These are phyloP conservation scores for Exophiala xenobiotica DNA, from an alignment of 2,329 filamentous ascomycete genomes.

Conservation along the genomic window DNA sequence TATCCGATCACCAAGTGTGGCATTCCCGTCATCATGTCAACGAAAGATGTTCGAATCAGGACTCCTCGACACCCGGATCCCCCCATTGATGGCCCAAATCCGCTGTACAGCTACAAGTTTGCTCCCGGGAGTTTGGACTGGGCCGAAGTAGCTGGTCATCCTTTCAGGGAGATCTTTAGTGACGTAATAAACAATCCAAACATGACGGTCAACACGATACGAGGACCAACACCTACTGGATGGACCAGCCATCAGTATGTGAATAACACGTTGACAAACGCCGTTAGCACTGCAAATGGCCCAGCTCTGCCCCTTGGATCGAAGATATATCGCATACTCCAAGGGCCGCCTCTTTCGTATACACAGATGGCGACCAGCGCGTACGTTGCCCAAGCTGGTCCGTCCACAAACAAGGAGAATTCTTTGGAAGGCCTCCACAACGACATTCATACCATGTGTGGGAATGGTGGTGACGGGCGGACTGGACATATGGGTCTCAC, in stretches of 20 bases:
- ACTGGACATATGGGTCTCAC: conserved; percentile 67
- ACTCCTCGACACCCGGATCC: background rate
- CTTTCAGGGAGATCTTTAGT: background rate
- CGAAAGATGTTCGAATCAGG: background rate
- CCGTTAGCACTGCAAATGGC: background rate
- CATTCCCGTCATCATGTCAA: background rate
- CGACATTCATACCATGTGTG: conserved; percentile 46
- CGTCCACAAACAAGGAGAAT: conserved; percentile 12
- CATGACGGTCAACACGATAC: background rate
- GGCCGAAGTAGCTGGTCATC: background rate
- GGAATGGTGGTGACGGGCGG: conserved; percentile 47
- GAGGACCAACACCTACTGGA: background rate
- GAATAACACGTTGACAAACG: background rate
- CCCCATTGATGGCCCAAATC: background rate
- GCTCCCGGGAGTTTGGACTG: background rate
- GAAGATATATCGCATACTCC: background rate
- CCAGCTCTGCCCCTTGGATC: background rate
- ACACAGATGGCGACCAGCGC: background rate
- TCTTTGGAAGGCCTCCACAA: conserved; percentile 48
- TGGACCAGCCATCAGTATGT: background rate
- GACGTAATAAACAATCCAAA: background rate
- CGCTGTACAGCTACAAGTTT: background rate
- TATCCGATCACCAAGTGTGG: background rate
- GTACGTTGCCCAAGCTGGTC: conserved; percentile 24
- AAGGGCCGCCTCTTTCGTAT: background rate